Evolutionary conservation across 2,329 filamentous ascomycete genomes (phyloP).

Genomic region (Thyridium curvatum): DNA sequence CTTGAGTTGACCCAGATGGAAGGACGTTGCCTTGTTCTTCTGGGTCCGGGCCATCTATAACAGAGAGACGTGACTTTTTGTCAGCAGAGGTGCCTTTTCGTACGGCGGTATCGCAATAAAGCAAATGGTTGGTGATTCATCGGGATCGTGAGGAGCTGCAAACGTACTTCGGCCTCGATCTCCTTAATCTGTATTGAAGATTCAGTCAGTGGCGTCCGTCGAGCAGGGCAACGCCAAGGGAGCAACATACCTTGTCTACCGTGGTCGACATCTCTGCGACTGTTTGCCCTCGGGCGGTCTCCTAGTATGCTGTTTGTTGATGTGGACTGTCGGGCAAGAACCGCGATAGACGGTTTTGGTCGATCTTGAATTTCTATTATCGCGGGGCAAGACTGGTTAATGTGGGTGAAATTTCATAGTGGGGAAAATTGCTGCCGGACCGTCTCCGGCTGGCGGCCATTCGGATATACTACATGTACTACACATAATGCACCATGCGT

Average conservation of each 20-base stretch:
- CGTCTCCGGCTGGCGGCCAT: too few species aligned
- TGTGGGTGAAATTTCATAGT: too few species aligned
- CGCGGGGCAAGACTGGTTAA: too few species aligned
- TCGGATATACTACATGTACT: too few species aligned
- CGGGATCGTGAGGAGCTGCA: conserved; percentile 3
- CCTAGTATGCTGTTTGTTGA: too few species aligned
- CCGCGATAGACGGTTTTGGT: neutral
- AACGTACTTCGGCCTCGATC: conserved; percentile 83
- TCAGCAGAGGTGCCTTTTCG: conserved; percentile 8
- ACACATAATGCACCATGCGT: too few species aligned
- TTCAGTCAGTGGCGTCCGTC: too few species aligned
- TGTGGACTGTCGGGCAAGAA: too few species aligned
- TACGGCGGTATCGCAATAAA: too few species aligned
- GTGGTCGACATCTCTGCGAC: conserved; percentile 80
- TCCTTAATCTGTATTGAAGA: conserved; percentile 88
- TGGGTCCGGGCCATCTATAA: conserved; percentile 87
- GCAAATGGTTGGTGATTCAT: too few species aligned
- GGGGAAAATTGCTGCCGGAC: too few species aligned
- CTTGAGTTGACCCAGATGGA: conserved; percentile 92
- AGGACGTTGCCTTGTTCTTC: conserved; percentile 95
- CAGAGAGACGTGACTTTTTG: conserved; percentile 6
- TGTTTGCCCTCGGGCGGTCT: conserved; percentile 7
- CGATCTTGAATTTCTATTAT: neutral
- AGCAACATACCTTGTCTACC: conserved; percentile 74
- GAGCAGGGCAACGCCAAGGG: conserved; percentile 2